Evolutionary conservation across 768 basidiomycete genomes (phyloP), one percentile per base, ranked within the genome.

Genomic region (Lentinula sp.): DNA sequence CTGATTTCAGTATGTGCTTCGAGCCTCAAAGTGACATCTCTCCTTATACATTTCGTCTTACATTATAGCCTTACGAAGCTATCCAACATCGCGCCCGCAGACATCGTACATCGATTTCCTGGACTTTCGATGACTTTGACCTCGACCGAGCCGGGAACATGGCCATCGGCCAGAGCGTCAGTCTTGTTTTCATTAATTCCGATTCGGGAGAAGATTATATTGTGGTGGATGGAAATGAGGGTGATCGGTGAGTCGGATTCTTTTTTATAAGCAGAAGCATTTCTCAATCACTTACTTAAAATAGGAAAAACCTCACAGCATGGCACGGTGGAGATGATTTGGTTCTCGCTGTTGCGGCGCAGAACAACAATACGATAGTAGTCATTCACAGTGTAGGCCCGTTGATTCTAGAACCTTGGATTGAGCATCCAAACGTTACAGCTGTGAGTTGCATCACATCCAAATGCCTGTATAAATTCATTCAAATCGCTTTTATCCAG

Each of bases 131-230:
- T 60, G 85, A 94, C 70, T 93, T 81, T 67, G 76, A 94, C 68
- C 78, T 85, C 20, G 67, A 63, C 0, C 67, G 71, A 0, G 86
- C 85, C 7, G 79, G 74, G 5, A 79, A 76, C 50, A 72, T 78
- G 48, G 85, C 79, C 0, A 72, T 74, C 1, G 73, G 68, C 43
- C 79, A 81, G 62, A 84, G 85, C 18, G 86, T 86, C 7, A 87
- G 87, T 1, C 77, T 95, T 43, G 92, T 95, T 9, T 93, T 94
- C 71, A 79, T 93, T 64, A 85, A 86, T 63, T 80, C 90, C 2
- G 88, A 95, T 69, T 93, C 91, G 6, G 94, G 94, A 23, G 94
- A 95, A 74, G 83, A 76, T 15, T 91, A 91, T 68, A 87, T 92
- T 65, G 86, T 84, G 16, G 87, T 91, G 12, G 90, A 90, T 64